A percentile compares a stretch with the other conserved stretches of the same genome.
These are phyloP conservation scores for Apiospora koreana DNA, from an alignment of 2,329 filamentous ascomycete genomes.

Conservation along the genomic window DNA sequence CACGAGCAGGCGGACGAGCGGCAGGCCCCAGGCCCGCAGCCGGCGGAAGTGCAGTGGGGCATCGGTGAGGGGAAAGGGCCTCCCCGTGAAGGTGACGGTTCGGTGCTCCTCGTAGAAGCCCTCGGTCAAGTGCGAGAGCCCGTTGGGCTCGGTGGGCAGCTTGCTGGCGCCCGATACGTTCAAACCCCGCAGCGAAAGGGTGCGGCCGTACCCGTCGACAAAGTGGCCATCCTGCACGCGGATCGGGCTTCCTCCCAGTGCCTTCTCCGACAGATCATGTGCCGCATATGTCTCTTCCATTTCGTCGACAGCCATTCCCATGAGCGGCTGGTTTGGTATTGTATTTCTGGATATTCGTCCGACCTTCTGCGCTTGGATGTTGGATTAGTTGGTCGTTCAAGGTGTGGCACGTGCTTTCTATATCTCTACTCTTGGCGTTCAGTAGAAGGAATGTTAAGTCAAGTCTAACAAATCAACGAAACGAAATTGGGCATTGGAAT, in stretches of 20 bases:
- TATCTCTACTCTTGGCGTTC: not conserved
- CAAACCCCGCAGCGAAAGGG: slow-evolving; percentile 41
- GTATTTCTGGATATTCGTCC: not conserved
- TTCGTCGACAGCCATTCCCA: not conserved
- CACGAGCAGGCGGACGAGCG: slow-evolving; percentile 41
- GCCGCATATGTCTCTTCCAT: slow-evolving; percentile 21
- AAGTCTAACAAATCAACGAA: no score
- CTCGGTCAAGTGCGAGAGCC: slow-evolving; percentile 39
- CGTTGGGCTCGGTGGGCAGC: slow-evolving; percentile 37
- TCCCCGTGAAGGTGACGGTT: slow-evolving; percentile 39
- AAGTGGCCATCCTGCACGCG: slow-evolving; percentile 32
- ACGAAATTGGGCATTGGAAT: no score
- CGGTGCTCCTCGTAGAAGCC: slow-evolving; percentile 41
- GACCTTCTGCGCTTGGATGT: not conserved
- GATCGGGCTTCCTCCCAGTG: slow-evolving; percentile 32
- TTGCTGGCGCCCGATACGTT: slow-evolving; percentile 44
- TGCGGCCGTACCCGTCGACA: slow-evolving; percentile 37
- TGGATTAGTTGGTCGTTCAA: not conserved
- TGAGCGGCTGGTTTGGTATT: not conserved
- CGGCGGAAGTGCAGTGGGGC: slow-evolving; percentile 40
- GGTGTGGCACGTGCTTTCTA: slow-evolving; percentile 3
- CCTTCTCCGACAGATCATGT: slow-evolving; percentile 37
- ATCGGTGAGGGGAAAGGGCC: slow-evolving; percentile 39
- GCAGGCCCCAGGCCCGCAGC: slow-evolving; percentile 39
- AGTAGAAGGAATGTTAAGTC: no score